phyloP scores from a whole-genome alignment of 2,329 filamentous ascomycete species.

The Pseudocercospora vitis region DNA sequence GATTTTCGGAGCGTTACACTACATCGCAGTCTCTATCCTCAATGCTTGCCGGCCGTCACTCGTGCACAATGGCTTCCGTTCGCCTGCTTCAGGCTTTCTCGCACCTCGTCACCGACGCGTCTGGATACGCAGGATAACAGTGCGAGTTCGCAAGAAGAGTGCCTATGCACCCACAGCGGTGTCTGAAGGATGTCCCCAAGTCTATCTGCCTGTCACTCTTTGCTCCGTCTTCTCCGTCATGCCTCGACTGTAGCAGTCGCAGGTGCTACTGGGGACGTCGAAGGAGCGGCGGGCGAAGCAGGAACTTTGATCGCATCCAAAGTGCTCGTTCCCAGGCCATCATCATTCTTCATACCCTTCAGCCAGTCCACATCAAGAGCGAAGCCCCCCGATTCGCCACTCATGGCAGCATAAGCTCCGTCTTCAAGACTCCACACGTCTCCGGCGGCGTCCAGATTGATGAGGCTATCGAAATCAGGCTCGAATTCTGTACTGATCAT shows the following conservation, averaged over 20 bases:
- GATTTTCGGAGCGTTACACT: too few relatives aligned
- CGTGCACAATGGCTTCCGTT: not conserved
- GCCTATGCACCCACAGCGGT: not conserved
- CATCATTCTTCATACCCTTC: constrained; percentile 34
- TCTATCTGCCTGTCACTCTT: not conserved
- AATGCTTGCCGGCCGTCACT: not conserved
- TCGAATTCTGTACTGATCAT: constrained; percentile 28
- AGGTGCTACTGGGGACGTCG: not conserved
- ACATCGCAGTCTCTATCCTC: too few relatives aligned
- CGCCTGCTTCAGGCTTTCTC: not conserved
- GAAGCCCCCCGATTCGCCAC: constrained; percentile 37
- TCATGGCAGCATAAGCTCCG: constrained; percentile 36
- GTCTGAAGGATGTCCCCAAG: not conserved
- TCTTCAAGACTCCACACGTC: constrained; percentile 38
- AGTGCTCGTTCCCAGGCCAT: constrained; percentile 14
- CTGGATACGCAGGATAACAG: too few relatives aligned
- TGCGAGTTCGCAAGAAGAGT: too few relatives aligned
- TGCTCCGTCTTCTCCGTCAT: not conserved
- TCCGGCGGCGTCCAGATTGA: constrained; percentile 40
- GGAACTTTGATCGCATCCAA: constrained; percentile 9
- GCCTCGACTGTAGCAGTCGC: not conserved
- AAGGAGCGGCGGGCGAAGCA: not conserved
- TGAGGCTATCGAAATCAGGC: constrained; percentile 40
- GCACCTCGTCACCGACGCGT: too few relatives aligned
- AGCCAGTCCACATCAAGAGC: constrained; percentile 40